These are phyloP conservation scores for Collybiopsis confluens DNA, from an alignment of 768 basidiomycete species.

Conservation along the genomic window DNA sequence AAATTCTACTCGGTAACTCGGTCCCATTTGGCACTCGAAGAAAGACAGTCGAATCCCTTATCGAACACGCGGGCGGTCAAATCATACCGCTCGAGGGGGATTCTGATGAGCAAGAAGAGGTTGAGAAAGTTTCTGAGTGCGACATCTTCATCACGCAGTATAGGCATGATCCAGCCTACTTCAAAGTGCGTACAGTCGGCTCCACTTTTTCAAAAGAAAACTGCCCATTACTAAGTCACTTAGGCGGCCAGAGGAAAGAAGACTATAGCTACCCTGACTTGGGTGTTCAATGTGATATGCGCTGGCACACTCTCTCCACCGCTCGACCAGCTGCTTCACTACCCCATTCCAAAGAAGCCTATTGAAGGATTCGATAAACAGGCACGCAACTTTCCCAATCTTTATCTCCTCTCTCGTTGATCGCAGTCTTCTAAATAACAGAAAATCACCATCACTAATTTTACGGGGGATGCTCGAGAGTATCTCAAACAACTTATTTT, in stretches of 20 bases:
- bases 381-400: conserved; percentile 37
- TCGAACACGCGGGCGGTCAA: conserved; percentile 58
- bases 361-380: conserved; percentile 58
- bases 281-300: conserved; percentile 78
- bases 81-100: conserved; percentile 27
- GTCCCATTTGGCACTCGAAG: conserved; percentile 52
- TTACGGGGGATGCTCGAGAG: conserved; percentile 81
- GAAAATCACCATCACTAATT: conserved; percentile 86
- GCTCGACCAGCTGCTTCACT: conserved; percentile 76
- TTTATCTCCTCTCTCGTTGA: background rate
- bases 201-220: background rate
- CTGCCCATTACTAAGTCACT: background rate
- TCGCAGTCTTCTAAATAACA: conserved; percentile 21
- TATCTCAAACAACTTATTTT: conserved; percentile 82
- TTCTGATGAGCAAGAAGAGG: conserved; percentile 32
- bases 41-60: conserved; percentile 52
- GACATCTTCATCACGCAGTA: conserved; percentile 74
- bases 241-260: conserved; percentile 59
- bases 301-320: conserved; percentile 59
- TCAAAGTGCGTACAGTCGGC: conserved; percentile 44
- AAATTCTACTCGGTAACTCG: conserved; percentile 57
- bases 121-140: conserved; percentile 40
- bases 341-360: conserved; percentile 63
- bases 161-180: conserved; percentile 66
- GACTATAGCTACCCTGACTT: conserved; percentile 74